Evolutionary conservation across 192 early-diverging fungal species (phyloP), one percentile per base, ranked within the genome.

Genomic region (Podila horticola): DNA sequence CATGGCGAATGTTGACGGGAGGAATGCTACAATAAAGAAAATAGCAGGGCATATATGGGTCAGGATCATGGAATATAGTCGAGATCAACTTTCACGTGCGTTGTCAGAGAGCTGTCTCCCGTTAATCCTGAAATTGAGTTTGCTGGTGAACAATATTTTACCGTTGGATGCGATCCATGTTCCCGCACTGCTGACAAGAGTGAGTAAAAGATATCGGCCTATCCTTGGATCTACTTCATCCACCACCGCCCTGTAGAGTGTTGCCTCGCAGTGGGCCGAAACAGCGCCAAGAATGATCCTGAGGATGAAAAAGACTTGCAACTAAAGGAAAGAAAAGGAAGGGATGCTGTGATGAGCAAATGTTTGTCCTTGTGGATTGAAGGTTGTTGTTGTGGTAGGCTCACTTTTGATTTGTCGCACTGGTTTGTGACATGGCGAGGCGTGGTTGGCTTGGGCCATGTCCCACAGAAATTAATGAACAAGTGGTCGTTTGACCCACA

Each of bases 1-100:
- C 98, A 98, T 99, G 55, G 95, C 91, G 86, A 98, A 97, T 28
- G 94, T 89, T 13, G 96, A 96, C 0, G 98, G 98, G 34, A 99
- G 84, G 75, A 90, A 91, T 31, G 96, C 96, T 84, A 69, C 41
- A 26, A 12, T 28, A 29, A 11, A 30, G 41, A 52, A 1, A 34
- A 34, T 45, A 10, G 26, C 38, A 70, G 75, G 38, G 30, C 61
- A 36, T 9, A 9, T 36, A 24, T 66, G 61, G n/a, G 67, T 34
- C n/a, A 26, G 26, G 26, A 45, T 66, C 26, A 20, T 45, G 41
- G 15, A 45, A 12, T 13, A 2, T 45, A 45, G 15, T 45, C 15
- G 41, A 13, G 24, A 19, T 66, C 62, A 7, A 24, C 24, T 24
- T 26, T 58, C 55, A 58, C 55, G 24, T 24, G 55, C 41, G 2